Evolutionary conservation across 2,329 filamentous ascomycete genomes (phyloP).

Genomic region (Cercospora zeina): DNA sequence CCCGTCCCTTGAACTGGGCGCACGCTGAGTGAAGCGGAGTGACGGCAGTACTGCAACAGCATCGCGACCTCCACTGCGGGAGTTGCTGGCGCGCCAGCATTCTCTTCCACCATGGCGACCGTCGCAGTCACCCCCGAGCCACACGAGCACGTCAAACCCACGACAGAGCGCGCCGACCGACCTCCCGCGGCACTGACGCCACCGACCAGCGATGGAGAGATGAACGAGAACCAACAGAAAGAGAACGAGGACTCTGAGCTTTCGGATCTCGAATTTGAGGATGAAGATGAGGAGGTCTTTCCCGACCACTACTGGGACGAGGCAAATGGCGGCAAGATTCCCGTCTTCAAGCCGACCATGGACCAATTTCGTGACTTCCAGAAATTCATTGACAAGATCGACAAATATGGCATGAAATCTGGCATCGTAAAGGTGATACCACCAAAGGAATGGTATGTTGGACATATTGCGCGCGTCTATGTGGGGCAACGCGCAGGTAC

Average conservation of each 20-base stretch:
- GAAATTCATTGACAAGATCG: slow-evolving; percentile 84
- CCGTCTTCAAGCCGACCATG: slow-evolving; percentile 95
- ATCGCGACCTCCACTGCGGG: slow-evolving; percentile 21
- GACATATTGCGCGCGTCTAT: slow-evolving; percentile 15
- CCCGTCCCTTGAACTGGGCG: slow-evolving; percentile 6
- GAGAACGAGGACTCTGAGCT: slow-evolving; percentile 50
- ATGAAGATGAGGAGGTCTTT: slow-evolving; percentile 61
- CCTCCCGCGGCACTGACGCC: slow-evolving; percentile 49
- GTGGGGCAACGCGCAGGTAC: slow-evolving; percentile 23
- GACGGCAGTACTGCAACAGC: slow-evolving; percentile 1
- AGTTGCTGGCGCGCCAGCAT: slow-evolving; percentile 20
- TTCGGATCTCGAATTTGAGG: slow-evolving; percentile 50
- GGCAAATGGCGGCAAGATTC: slow-evolving; percentile 66
- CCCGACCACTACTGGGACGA: slow-evolving; percentile 81
- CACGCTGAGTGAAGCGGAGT: slow-evolving; percentile 3
- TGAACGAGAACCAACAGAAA: slow-evolving; percentile 45
- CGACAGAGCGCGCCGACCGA: slow-evolving; percentile 30
- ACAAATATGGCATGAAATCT: slow-evolving; percentile 94
- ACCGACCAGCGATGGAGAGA: slow-evolving; percentile 53
- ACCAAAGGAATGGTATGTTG: slow-evolving; percentile 81
- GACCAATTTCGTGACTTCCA: slow-evolving; percentile 92
- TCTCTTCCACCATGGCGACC: slow-evolving; percentile 17
- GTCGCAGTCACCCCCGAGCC: slow-evolving; percentile 32
- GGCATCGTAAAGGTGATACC: slow-evolving; percentile 96
- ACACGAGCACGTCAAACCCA: slow-evolving; percentile 31